Conservation (phyloP, 2,329 filamentous ascomycete species). For the Talaromyces sp. region DNA sequence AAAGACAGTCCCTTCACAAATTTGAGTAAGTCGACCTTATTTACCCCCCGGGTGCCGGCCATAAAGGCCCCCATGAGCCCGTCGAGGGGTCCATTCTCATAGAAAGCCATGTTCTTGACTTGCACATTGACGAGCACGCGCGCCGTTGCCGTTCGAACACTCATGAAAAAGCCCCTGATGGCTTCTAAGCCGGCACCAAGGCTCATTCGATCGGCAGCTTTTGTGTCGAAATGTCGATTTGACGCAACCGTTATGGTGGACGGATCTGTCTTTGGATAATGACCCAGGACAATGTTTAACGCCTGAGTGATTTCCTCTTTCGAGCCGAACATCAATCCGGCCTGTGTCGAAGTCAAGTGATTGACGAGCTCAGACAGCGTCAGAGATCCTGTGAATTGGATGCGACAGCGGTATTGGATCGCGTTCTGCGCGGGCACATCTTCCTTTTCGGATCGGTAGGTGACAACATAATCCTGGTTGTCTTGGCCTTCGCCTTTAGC, state of each 20-base stretch:
- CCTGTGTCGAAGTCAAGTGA: constrained; percentile 36
- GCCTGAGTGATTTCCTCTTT: constrained; percentile 52
- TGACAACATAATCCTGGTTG: constrained; percentile 17
- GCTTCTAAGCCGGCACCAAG: constrained; percentile 52
- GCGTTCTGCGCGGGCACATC: constrained; percentile 31
- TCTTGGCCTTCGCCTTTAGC: constrained; percentile 23
- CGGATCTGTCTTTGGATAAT: constrained; percentile 41
- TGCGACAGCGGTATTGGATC: constrained; percentile 28
- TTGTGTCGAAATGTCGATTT: constrained; percentile 49
- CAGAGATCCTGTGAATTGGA: constrained; percentile 32
- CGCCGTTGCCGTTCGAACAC: constrained; percentile 54
- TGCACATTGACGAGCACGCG: constrained; percentile 59
- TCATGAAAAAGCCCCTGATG: constrained; percentile 57
- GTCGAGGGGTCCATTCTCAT: constrained; percentile 43
- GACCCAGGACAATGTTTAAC: constrained; percentile 54
- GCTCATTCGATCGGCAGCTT: constrained; percentile 50
- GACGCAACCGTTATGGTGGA: constrained; percentile 38
- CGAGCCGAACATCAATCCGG: constrained; percentile 34
- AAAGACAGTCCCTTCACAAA: constrained; percentile 41
- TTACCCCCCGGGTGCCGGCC: constrained; percentile 14
- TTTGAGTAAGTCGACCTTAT: constrained; percentile 12
- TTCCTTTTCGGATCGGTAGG: constrained; percentile 34
- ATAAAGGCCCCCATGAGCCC: constrained; percentile 27
- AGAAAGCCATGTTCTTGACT: constrained; percentile 56
- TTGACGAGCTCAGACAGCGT: constrained; percentile 40